Evolutionary conservation across 768 basidiomycete species (phyloP).

Genomic region (Tulasnella sp.): DNA sequence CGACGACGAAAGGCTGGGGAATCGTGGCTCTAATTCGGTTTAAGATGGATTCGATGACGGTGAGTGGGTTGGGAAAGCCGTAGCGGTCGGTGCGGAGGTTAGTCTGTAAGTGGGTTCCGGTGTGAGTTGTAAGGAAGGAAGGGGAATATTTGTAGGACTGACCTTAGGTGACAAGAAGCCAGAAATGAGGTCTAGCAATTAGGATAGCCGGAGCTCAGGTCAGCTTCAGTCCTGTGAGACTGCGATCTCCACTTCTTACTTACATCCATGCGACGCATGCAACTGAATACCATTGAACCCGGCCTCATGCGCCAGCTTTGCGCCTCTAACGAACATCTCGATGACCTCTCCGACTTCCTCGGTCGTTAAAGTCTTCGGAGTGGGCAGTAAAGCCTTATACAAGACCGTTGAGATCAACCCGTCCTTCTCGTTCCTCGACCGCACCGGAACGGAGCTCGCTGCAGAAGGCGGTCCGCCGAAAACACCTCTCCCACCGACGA

Average conservation of each 20-base stretch:
- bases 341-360: conserved; percentile 52
- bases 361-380: conserved; percentile 45
- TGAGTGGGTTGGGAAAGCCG: conserved; percentile 27
- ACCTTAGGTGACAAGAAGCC: conserved; percentile 72
- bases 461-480: conserved; percentile 48
- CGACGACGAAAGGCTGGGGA: conserved; percentile 52
- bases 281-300: conserved; percentile 28
- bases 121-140: background rate
- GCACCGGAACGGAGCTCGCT: conserved; percentile 42
- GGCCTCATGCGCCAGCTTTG: conserved; percentile 45
- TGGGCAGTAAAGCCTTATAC: conserved; percentile 47
- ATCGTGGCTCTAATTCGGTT: conserved; percentile 41
- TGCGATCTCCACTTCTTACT: conserved; percentile 31
- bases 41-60: conserved; percentile 39
- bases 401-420: conserved; percentile 28
- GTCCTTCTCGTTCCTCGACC: conserved; percentile 16
- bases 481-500: conserved; percentile 54
- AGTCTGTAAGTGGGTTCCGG: conserved; percentile 30
- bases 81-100: conserved; percentile 47
- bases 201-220: background rate
- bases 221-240: conserved; percentile 36
- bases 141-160: background rate
- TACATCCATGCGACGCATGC: conserved; percentile 12
- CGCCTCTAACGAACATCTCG: conserved; percentile 53
- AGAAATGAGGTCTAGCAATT: conserved; percentile 52